phyloP scores from a whole-genome alignment of 257 asterid species.

The Haberlea rhodopensis region DNA sequence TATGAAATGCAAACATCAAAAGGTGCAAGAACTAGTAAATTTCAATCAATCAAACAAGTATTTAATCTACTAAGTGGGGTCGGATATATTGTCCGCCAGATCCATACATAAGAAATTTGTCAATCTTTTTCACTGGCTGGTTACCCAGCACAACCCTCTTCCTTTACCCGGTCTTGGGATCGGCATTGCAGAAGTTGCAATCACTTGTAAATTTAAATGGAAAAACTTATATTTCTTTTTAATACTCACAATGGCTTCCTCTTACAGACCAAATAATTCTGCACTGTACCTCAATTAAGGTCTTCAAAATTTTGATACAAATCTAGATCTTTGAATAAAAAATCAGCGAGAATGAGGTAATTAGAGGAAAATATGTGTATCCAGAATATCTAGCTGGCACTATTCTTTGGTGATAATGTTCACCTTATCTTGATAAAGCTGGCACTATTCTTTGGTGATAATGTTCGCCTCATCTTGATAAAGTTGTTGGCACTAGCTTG shows the following conservation, averaged over 20 bases:
- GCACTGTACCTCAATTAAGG: neutral
- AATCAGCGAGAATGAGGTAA: slow-evolving; percentile 13
- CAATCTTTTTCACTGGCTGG: no score
- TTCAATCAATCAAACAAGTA: no score
- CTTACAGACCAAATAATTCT: slow-evolving; percentile 11
- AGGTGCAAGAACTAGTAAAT: slow-evolving; percentile 17
- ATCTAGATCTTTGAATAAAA: slow-evolving; percentile 1
- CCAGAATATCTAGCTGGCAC: slow-evolving; percentile 2
- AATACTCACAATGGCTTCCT: slow-evolving; percentile 8
- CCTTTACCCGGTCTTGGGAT: no score
- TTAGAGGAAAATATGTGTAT: slow-evolving; percentile 3
- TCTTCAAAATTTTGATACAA: neutral
- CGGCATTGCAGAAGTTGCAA: slow-evolving; percentile 20
- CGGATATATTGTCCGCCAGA: no score
- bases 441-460: neutral
- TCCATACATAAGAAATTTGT: no score
- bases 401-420: neutral
- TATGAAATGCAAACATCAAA: slow-evolving; percentile 19
- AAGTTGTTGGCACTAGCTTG: neutral
- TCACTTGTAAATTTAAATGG: neutral
- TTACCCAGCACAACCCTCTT: no score
- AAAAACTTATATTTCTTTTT: slow-evolving; percentile 10
- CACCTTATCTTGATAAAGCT: neutral
- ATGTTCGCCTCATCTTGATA: neutral
- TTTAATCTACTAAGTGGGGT: no score